Evolutionary conservation across 2,329 filamentous ascomycete species (phyloP), one percentile per base, ranked within the genome.

Genomic region (Emericellopsis atlantica): DNA sequence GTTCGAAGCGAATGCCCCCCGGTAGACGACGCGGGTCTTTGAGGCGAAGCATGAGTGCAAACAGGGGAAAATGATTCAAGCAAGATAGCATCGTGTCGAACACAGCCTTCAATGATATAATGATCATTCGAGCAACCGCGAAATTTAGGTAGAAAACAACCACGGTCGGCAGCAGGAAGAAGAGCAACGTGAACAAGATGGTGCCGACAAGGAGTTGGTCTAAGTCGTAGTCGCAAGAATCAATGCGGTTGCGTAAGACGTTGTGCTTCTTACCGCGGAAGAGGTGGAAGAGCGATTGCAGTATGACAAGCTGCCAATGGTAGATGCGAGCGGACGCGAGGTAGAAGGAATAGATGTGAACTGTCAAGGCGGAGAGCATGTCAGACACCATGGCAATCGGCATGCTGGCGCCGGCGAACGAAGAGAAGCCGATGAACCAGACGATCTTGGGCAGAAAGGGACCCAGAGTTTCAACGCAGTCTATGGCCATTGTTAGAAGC

Each of bases 221-320:
- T 21, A 98, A 75, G 57, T 96, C 92, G 63, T 98, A 98, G 64
- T 96, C 92, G 69, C 92, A 98, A 37, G 89, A 95, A 58, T 98
- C 92, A 53, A 98, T 96, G 62, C 92, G 88, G 55, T 95, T 95
- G 46, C 93, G 84, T 18, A 98, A 75, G 14, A 98, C 83, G 51
- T 98, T 98, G 56, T 94, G 84, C 61, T 98, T 98, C 67, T 95
- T 96, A 44, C 92, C 93, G 26, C 90, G 85, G 57, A 98, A 98
- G 9, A 98, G 79, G 58, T 98, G 93, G 61, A 98, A 98, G n/a
- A 98, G 78, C 10, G 90, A 96, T 48, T 90, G 81, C 48, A 98
- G 82, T 46, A 98, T 96, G 4, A 84, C 94, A 45, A 98, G 79
- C 62, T 98, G 92, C 92, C 92, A 98, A 63, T 96, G 88, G 61